Evolutionary conservation across 108 stramenopile species (phyloP).

Genomic region (Cyclotella kingstonii): DNA sequence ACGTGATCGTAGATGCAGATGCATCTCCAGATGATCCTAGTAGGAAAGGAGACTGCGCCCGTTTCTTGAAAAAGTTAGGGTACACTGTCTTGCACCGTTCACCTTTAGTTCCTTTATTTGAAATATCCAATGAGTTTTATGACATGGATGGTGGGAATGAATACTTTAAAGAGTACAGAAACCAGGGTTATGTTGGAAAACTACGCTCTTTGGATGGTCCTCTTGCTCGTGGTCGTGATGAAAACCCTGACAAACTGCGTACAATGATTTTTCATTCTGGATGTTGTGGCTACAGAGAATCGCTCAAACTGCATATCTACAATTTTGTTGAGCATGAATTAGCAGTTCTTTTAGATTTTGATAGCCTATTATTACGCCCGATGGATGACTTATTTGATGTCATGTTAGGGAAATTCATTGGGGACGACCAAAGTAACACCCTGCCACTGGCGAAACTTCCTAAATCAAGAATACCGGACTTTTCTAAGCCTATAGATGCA

Average conservation of each 20-base stretch:
- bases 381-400: constrained; percentile 59
- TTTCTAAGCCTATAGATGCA: constrained; percentile 50
- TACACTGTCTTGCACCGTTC: constrained; percentile 42
- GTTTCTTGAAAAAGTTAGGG: constrained; percentile 29
- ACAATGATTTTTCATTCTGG: constrained; percentile 43
- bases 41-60: constrained; percentile 22
- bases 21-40: constrained; percentile 13
- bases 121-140: constrained; percentile 9
- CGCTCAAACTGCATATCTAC: constrained; percentile 73
- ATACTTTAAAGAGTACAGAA: constrained; percentile 21
- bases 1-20: constrained; percentile 37
- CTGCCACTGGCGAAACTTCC: constrained; percentile 24
- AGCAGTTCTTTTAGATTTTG: constrained; percentile 53
- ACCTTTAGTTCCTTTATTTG: constrained; percentile 39
- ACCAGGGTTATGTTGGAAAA: constrained; percentile 21
- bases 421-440: not conserved
- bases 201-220: constrained; percentile 23
- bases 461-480: constrained; percentile 21
- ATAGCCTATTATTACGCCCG: constrained; percentile 48
- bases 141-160: not conserved
- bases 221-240: constrained; percentile 5
- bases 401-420: constrained; percentile 28
- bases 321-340: constrained; percentile 56
- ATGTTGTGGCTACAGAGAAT: constrained; percentile 74
- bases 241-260: constrained; percentile 24